Evolutionary conservation across 2,329 filamentous ascomycete species (phyloP), one percentile per base, ranked within the genome.

Genomic region (Kalmusia sp.): DNA sequence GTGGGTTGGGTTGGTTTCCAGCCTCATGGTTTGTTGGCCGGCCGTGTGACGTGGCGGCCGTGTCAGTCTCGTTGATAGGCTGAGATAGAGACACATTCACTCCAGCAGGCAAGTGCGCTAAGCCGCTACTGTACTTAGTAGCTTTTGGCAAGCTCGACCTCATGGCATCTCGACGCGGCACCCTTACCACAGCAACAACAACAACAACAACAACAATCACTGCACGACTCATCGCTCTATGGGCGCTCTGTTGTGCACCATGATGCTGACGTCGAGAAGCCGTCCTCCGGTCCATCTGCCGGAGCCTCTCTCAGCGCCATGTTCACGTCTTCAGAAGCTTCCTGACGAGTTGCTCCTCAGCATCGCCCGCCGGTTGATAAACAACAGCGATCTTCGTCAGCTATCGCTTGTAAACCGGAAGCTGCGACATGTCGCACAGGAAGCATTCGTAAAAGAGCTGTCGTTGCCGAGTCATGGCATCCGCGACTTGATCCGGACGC

Each of bases 381-480:
- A n/a, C 3, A 50, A 51, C 22, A 27, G 2, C 21, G 41, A 54
- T 30, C 41, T 54, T 12, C 22, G 40, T 19, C 47, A 49, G 3
- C 49, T 68, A 7, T 49, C 59, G n/a, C 41, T 50, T 6, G 59
- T 53, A 14, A 58, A 50, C 47, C 55, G 49, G 34, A 49, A 49
- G 8, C 28, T 66, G 4, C 25, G 51, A 6, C 12, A 25, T 19
- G 49, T 64, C 15, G 51, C 62, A 4, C 57, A 58, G 37, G 40
- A 60, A 25, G 51, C 59, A n/a, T 53, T 63, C 15, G n/a, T 51
- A 3, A 58, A 55, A 17, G 41, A 57, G 6, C 47, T 58, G 0
- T 17, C 52, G 6, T 24, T 65, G 4, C 55, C 57, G 7, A 40
- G 25, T 22, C 49, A 58, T 24, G 30, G 51, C 8, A 59, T 62